Evolutionary conservation across 2,329 filamentous ascomycete species (phyloP), one percentile per base, ranked within the genome.

Genomic region (Penicillium sp.): DNA sequence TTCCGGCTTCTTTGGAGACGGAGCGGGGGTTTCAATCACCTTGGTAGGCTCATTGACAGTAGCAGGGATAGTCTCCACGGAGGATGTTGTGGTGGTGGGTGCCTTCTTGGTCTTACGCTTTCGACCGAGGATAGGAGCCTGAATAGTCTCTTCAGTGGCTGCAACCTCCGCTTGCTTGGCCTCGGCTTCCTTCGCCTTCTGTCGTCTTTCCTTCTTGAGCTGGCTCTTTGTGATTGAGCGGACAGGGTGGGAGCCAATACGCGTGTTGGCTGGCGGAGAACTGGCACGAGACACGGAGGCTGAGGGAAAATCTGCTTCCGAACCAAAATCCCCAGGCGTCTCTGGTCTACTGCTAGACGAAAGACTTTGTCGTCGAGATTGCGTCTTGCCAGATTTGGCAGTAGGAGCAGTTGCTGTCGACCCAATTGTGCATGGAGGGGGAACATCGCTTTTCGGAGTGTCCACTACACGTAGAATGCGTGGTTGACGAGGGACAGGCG

Each of bases 221-320:
- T 88, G 85, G 55, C 79, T 86, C 72, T 88, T 88, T 6, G 84
- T 86, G 70, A 87, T 83, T 52, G 81, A 76, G 51, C 84, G 78
- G 5, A 86, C 79, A 10, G 85, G 85, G 2, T 85, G 86, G 44
- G 83, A 83, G 6, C 85, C 85, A 24, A 87, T 82, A 59, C 82
- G 82, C 51, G 77, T 77, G 24, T 77, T 77, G 13, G 77, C 77
- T 2, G 39, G 77, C 35, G 85, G 85, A 1, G 86, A 87, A 66
- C 80, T 86, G 19, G 86, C 82, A 37, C 85, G 81, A 10, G 86
- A 88, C 16, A 82, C 75, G 4, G 85, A 87, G 1, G 84, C 79
- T 1, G 85, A 87, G 2, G 84, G 82, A 58, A 85, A 77, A 55
- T 84, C 81, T 54, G 79, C 83, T 64, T 89, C 86, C 14, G 84